These are phyloP conservation scores for Schizonepeta tenuifolia DNA, from an alignment of 257 asterid genomes.

Conservation along the genomic window DNA sequence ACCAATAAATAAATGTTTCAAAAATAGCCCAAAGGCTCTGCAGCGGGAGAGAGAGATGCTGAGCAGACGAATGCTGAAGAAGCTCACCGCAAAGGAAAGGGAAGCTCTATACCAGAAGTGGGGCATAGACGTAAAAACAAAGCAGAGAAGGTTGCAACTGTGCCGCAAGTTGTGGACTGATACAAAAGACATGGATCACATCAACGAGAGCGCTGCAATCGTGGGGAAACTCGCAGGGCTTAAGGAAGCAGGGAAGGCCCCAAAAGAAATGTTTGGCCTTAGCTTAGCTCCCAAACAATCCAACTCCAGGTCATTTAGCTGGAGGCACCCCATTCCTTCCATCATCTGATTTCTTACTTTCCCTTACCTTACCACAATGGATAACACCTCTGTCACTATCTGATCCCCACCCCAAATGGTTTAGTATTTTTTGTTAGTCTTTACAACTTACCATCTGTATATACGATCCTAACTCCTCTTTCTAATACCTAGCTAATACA, in stretches of 20 bases:
- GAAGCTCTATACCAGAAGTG: slow-evolving; percentile 64
- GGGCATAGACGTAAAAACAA: slow-evolving; percentile 71
- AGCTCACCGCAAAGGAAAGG: slow-evolving; percentile 62
- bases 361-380: not conserved
- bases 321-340: slow-evolving; percentile 61
- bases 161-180: slow-evolving; percentile 66
- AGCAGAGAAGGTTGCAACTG: slow-evolving; percentile 73
- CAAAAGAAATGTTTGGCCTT: slow-evolving; percentile 84
- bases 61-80: slow-evolving; percentile 69
- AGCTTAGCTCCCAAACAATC: slow-evolving; percentile 58
- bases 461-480: slow-evolving; percentile 28
- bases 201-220: slow-evolving; percentile 72
- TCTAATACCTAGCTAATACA: not conserved
- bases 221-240: slow-evolving; percentile 77
- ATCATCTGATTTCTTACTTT: slow-evolving; percentile 35
- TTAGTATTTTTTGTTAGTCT: slow-evolving; percentile 34
- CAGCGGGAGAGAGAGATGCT: slow-evolving; percentile 71
- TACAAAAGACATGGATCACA: slow-evolving; percentile 62
- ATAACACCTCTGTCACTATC: not conserved
- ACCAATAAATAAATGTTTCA: not conserved
- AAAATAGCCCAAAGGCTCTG: slow-evolving; percentile 54
- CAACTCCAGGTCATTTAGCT: slow-evolving; percentile 50
- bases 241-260: slow-evolving; percentile 54
- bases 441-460: slow-evolving; percentile 23
- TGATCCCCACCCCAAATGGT: slow-evolving; percentile 3